Evolutionary conservation across 768 basidiomycete species (phyloP).

Genomic region (Lyophyllum atratum): DNA sequence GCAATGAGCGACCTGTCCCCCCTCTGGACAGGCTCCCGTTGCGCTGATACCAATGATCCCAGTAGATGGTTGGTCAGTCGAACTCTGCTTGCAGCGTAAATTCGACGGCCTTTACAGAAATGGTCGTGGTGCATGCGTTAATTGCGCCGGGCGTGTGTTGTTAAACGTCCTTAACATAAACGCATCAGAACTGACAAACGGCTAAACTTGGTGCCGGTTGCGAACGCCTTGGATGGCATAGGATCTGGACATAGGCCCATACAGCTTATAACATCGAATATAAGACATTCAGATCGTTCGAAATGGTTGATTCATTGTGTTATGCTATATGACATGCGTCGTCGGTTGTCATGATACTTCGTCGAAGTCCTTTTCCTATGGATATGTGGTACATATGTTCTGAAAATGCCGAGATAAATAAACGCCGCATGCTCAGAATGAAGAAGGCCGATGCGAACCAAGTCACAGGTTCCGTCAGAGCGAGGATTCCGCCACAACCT

Average conservation of each 20-base stretch:
- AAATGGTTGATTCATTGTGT: neutral
- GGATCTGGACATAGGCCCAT: neutral
- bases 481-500: slow-evolving; percentile 25
- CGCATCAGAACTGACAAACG: too few species aligned
- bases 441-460: neutral
- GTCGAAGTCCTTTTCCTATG: neutral
- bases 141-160: neutral
- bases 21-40: neutral
- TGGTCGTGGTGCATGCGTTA: neutral
- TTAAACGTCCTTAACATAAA: too few species aligned
- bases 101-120: neutral
- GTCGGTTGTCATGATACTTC: neutral
- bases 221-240: too few species aligned
- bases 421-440: neutral
- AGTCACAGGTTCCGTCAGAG: neutral
- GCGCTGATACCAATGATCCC: neutral
- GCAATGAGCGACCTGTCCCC: neutral
- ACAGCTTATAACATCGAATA: neutral
- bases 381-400: neutral
- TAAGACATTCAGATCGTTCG: neutral
- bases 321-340: neutral
- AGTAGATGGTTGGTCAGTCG: neutral
- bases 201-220: too few species aligned
- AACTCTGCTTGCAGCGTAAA: neutral
- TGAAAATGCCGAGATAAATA: neutral